Base-by-base conservation (phyloP, 495 filamentous ascomycete species). In the Annulohypoxylon maeteangense region DNA sequence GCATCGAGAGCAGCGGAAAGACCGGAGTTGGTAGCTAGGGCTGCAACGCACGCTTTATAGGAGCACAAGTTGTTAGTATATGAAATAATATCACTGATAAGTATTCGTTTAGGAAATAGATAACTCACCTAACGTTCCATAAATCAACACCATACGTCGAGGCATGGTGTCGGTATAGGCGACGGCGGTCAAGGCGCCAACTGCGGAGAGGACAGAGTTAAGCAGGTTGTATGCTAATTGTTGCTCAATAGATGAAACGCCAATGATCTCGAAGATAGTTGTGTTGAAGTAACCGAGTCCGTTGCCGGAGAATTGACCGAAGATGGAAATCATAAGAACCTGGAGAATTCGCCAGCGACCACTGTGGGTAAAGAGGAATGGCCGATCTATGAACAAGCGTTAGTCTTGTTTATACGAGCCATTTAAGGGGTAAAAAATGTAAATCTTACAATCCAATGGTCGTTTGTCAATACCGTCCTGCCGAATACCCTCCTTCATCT, bases 401-500 rank as follows among this genome's bases (percentile, higher is more conserved):
- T 63, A 75, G 69, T 16, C 31, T 7, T 5, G 1, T 8, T 1
- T 8, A 44, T 16, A 4, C 31, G 36, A 12, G 6, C n/a, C n/a
- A n/a, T n/a, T n/a, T n/a, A n/a, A 22, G 23, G 1, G 6, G n/a
- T n/a, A n/a, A n/a, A n/a, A 8, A 25, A 18, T 23, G 6, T n/a
- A 20, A 1, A 16, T 54, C 74, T 66, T 77, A 83, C 78, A 83
- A 45, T 81, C 80, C 79, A 78, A 83, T 55, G 78, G 80, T n/a
- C 57, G 62, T 73, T 86, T 86, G 74, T 88, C 86, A 40, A 88
- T 82, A 59, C 85, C 87, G 65, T 88, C 86, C 14, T 81, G 68
- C 5, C 77, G 77, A 59, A 90, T 87, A 59, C 81, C 81, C n/a
- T 89, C 87, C 42, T 78, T 79, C 82, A 89, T 88, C 80, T 90